phyloP scores from a whole-genome alignment of 2,329 filamentous ascomycete genomes.

The Penicillium sp. region DNA sequence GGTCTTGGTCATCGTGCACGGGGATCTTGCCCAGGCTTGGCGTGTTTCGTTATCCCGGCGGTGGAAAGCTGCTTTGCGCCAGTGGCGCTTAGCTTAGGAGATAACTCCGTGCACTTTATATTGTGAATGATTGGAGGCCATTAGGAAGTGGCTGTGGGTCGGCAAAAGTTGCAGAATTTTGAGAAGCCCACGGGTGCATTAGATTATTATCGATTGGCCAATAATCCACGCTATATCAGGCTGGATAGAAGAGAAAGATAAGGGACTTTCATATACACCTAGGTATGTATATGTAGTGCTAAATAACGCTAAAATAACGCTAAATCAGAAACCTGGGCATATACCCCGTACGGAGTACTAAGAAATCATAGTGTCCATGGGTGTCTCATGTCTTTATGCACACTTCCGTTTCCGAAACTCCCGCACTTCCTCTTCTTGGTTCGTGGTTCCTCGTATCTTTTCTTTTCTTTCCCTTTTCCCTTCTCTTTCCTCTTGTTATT shows the following conservation, averaged over 20 bases:
- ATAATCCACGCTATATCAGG: background rate
- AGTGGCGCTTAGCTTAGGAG: slow-evolving; percentile 40
- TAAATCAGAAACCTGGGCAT: background rate
- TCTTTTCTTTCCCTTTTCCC: background rate
- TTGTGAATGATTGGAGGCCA: slow-evolving; percentile 29
- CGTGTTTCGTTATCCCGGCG: slow-evolving; percentile 43
- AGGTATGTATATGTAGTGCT: too few species aligned
- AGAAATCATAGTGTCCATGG: background rate
- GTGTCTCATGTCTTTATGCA: background rate
- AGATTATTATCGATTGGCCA: background rate
- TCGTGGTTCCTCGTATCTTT: too few species aligned
- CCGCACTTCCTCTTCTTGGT: too few species aligned
- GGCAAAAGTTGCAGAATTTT: background rate
- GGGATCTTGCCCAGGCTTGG: slow-evolving; percentile 25
- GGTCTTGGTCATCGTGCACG: slow-evolving; percentile 44
- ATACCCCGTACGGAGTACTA: too few species aligned
- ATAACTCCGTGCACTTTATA: background rate
- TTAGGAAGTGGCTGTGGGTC: slow-evolving; percentile 16
- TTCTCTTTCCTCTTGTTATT: background rate
- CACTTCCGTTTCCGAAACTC: background rate
- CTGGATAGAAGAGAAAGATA: background rate
- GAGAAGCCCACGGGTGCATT: background rate
- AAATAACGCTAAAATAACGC: background rate
- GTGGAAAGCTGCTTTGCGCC: slow-evolving; percentile 44
- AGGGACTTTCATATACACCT: background rate